Base-by-base conservation (phyloP, 2,329 filamentous ascomycete genomes). In the Ophiosphaerella herpotricha region DNA sequence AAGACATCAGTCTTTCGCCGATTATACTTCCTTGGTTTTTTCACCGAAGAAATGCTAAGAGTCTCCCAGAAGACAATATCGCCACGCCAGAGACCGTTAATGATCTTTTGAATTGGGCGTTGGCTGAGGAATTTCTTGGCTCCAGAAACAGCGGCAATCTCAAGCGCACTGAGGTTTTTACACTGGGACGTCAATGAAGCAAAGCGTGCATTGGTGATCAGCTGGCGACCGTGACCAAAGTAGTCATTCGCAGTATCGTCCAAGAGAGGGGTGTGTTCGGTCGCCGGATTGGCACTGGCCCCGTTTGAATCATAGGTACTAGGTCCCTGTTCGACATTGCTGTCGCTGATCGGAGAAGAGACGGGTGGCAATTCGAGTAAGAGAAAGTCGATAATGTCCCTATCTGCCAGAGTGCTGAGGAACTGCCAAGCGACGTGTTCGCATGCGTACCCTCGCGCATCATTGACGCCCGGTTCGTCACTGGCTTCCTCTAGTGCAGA, bases 11-110 rank as follows among this genome's bases (percentile, higher is more conserved):
- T 61, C 41, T 64, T 63, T 47, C 58, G 61, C 57, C 78, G 76
- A 67, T 89, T 89, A 74, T 94, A 95, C 57, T 89, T 84, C 18
- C 87, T 85, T 1, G 90, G 87, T 63, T 85, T 85, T 73, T 95
- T 96, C 49, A 80, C 82, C 0, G 89, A 85, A 63, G 88, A 78
- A 7, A 90, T 82, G 7, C 84, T 87, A n/a, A 96, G 77, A 5
- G 80, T 84, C 52, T 91, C 87, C 91, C 90, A 96, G 70, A 95
- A 94, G 33, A 92, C 83, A 52, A 96, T 91, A 58, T 92, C 87
- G 39, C 91, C 91, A 55, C 66, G 60, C 90, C 91, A 95, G 46
- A 96, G 89, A 41, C 88, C 88, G 39, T 88, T 87, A 54, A 96
- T 84, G 58, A 95, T 88, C 63, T 88, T 89, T 68, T 96, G 91